phyloP scores from a whole-genome alignment of 2,329 filamentous ascomycete genomes.

The Clonostachys rhizophaga region DNA sequence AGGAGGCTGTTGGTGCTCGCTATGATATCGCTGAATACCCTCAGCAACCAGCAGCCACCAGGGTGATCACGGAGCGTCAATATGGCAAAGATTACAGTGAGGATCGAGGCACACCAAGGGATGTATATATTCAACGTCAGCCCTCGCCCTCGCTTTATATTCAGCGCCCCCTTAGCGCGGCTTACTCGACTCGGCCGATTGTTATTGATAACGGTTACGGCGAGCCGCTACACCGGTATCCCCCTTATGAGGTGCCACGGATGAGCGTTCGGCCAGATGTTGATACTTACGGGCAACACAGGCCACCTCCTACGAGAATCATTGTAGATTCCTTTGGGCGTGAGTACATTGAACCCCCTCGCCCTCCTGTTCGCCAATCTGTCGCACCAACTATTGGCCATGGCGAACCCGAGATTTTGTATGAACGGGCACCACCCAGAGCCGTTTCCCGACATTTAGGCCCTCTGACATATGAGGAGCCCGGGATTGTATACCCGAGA shows the following conservation, averaged over 20 bases:
- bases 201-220: slow-evolving; percentile 32
- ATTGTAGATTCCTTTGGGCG: slow-evolving; percentile 80
- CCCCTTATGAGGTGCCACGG: slow-evolving; percentile 31
- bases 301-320: slow-evolving; percentile 58
- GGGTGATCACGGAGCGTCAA: slow-evolving; percentile 16
- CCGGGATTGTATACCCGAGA: slow-evolving; percentile 42
- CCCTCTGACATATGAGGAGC: slow-evolving; percentile 42
- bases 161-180: slow-evolving; percentile 28
- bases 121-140: slow-evolving; percentile 23
- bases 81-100: slow-evolving; percentile 26
- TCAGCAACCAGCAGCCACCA: slow-evolving; percentile 13
- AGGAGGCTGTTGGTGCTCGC: slow-evolving; percentile 20
- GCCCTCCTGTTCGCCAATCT: slow-evolving; percentile 42
- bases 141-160: slow-evolving; percentile 28
- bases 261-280: slow-evolving; percentile 42
- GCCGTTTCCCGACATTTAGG: slow-evolving; percentile 44
- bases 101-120: slow-evolving; percentile 18
- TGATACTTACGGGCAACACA: slow-evolving; percentile 42
- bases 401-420: slow-evolving; percentile 53
- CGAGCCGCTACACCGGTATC: slow-evolving; percentile 35
- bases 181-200: slow-evolving; percentile 29
- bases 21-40: slow-evolving; percentile 22
- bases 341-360: slow-evolving; percentile 62
- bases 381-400: slow-evolving; percentile 39
- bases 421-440: slow-evolving; percentile 58